Percentiles rank a stretch among this genome's conserved stretches.
Conservation (phyloP, 768 basidiomycete genomes). For the Strobilomyces dryophilus region DNA sequence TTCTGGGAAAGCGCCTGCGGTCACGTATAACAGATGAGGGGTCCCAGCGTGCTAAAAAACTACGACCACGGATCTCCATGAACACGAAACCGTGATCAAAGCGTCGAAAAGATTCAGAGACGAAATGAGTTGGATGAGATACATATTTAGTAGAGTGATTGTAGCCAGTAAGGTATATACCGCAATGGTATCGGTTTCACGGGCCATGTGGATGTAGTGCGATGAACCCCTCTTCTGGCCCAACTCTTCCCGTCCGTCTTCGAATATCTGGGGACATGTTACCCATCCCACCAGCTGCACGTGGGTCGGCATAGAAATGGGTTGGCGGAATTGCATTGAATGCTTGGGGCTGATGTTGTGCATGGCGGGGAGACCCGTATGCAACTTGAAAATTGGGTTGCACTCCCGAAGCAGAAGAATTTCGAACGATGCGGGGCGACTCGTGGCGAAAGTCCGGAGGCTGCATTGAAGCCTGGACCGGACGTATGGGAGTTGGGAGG, state of each 20-base stretch:
- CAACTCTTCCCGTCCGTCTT: constrained; percentile 28
- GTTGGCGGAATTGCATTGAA: constrained; percentile 35
- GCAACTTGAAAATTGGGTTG: constrained; percentile 22
- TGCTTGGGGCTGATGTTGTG: constrained; percentile 22
- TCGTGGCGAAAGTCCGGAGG: constrained; percentile 33
- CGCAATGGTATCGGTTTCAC: constrained; percentile 8
- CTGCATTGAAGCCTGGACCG: constrained; percentile 30
- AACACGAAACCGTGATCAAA: constrained; percentile 1
- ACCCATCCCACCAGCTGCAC: constrained; percentile 30
- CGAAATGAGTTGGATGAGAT: background rate
- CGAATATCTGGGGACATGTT: constrained; percentile 35
- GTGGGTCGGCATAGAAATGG: constrained; percentile 40
- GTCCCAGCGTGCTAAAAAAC: constrained; percentile 13
- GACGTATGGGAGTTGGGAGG: constrained; percentile 16
- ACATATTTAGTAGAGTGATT: background rate
- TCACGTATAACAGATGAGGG: constrained; percentile 8
- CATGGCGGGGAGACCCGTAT: constrained; percentile 32
- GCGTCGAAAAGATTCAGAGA: background rate
- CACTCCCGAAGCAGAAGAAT: constrained; percentile 25
- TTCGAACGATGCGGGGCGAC: constrained; percentile 31
- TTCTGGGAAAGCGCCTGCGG: constrained; percentile 17
- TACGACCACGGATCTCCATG: constrained; percentile 2
- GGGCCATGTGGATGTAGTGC: constrained; percentile 25
- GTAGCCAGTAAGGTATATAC: background rate
- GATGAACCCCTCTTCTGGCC: constrained; percentile 32